phyloP scores from a whole-genome alignment of 1,284 basidiomycete genomes.

The Limonomyces culmigenus region DNA sequence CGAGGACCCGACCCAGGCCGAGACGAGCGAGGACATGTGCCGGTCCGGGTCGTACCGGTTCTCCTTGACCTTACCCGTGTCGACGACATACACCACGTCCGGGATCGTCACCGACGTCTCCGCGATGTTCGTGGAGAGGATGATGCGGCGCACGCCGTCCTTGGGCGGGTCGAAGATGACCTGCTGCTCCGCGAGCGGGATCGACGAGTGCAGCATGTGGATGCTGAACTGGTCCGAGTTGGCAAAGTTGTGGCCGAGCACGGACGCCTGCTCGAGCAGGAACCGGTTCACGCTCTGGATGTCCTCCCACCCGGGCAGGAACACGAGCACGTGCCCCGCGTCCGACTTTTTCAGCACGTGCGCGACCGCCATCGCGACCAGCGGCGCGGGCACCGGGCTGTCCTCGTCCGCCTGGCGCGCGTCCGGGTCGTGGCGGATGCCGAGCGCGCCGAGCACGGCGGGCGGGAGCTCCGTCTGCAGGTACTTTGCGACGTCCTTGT shows the following conservation, averaged over 20 bases:
- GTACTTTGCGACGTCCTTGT: slow-evolving; percentile 69
- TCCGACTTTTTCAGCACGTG: slow-evolving; percentile 62
- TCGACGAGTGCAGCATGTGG: slow-evolving; percentile 85
- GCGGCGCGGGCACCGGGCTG: slow-evolving; percentile 68
- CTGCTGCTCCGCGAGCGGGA: slow-evolving; percentile 84
- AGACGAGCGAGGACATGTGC: slow-evolving; percentile 76
- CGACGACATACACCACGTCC: slow-evolving; percentile 90
- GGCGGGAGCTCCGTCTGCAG: slow-evolving; percentile 55
- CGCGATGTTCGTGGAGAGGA: slow-evolving; percentile 91
- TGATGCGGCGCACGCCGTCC: slow-evolving; percentile 67
- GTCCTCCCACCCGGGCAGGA: slow-evolving; percentile 88
- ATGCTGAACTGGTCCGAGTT: slow-evolving; percentile 49
- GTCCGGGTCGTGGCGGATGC: slow-evolving; percentile 7
- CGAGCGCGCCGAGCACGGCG: background rate
- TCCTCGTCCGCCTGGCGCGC: slow-evolving; percentile 32
- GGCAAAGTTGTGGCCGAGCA: slow-evolving; percentile 45
- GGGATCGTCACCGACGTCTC: slow-evolving; percentile 96
- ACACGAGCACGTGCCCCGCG: slow-evolving; percentile 85
- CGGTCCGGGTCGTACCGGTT: slow-evolving; percentile 84
- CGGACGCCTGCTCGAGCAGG: slow-evolving; percentile 34
- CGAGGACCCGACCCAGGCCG: slow-evolving; percentile 86
- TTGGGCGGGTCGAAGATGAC: slow-evolving; percentile 76
- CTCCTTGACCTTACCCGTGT: slow-evolving; percentile 82
- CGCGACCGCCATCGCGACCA: slow-evolving; percentile 73
- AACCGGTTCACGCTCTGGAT: slow-evolving; percentile 68